Conservation (phyloP, 73 alveolate species). For the Paramecium bursaria region DNA sequence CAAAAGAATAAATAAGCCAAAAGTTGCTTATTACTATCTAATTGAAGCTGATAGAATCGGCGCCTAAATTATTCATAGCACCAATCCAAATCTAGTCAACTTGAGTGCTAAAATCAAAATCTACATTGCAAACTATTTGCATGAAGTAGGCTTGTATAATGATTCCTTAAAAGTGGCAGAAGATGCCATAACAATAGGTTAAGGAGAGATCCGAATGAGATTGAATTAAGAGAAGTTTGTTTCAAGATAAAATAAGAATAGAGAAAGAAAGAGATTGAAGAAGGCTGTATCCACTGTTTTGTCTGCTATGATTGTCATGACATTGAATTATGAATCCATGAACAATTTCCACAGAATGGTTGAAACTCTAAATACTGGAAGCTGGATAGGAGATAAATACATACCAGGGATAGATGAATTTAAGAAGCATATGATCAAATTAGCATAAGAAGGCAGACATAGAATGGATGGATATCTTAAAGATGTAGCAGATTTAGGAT, state of each 20-base stretch:
- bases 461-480: constrained; percentile 24
- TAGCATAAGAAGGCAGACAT: constrained; percentile 54
- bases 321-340: constrained; percentile 41
- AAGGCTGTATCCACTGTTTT: constrained; percentile 26
- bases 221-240: constrained; percentile 39
- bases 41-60: constrained; percentile 45
- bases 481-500: constrained; percentile 55
- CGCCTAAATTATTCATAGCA: constrained; percentile 3
- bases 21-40: constrained; percentile 52
- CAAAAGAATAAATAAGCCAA: constrained; percentile 20
- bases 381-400: constrained; percentile 54
- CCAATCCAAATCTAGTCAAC: constrained; percentile 50
- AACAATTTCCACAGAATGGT: constrained; percentile 52
- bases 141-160: constrained; percentile 12
- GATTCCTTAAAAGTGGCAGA: constrained; percentile 37
- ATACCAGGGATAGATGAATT: constrained; percentile 44
- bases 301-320: constrained; percentile 39
- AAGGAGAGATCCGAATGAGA: constrained; percentile 50
- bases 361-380: constrained; percentile 44
- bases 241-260: constrained; percentile 8
- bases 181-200: constrained; percentile 31
- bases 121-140: constrained; percentile 16
- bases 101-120: constrained; percentile 36
- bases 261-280: constrained; percentile 50
- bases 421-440: constrained; percentile 28